Evolutionary conservation across 108 stramenopile genomes (phyloP).

Genomic region (Skeletonema marinoi): DNA sequence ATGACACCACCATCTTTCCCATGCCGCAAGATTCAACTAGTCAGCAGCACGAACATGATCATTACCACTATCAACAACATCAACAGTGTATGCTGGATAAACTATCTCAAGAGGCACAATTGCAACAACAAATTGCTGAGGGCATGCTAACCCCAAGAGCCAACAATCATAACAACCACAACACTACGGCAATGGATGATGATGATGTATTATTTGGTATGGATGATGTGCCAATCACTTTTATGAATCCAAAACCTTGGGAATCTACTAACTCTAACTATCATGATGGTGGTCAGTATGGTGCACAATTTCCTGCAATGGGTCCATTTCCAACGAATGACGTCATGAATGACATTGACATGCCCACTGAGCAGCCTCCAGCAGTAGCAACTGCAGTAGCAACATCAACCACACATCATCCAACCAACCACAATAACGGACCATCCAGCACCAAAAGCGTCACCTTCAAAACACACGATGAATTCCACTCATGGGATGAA

Average conservation of each 20-base stretch:
- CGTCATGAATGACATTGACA: too few species aligned
- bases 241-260: background rate
- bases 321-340: background rate
- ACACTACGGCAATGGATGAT: background rate
- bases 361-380: background rate
- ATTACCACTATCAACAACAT: background rate
- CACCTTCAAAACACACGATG: conserved; percentile 30
- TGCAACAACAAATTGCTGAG: conserved; percentile 6
- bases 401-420: background rate
- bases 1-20: too few species aligned
- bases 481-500: conserved; percentile 41
- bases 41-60: background rate
- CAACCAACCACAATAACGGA: background rate
- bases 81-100: background rate
- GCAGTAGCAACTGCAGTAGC: background rate
- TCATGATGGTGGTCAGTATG: background rate
- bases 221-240: background rate
- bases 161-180: background rate
- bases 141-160: conserved; percentile 1
- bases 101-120: background rate
- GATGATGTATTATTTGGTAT: conserved; percentile 1
- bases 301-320: background rate
- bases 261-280: background rate
- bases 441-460: conserved; percentile 14
- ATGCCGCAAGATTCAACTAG: too few species aligned